These are phyloP conservation scores for Diaporthe sp. DNA, from an alignment of 2,329 filamentous ascomycete species.

Conservation along the genomic window DNA sequence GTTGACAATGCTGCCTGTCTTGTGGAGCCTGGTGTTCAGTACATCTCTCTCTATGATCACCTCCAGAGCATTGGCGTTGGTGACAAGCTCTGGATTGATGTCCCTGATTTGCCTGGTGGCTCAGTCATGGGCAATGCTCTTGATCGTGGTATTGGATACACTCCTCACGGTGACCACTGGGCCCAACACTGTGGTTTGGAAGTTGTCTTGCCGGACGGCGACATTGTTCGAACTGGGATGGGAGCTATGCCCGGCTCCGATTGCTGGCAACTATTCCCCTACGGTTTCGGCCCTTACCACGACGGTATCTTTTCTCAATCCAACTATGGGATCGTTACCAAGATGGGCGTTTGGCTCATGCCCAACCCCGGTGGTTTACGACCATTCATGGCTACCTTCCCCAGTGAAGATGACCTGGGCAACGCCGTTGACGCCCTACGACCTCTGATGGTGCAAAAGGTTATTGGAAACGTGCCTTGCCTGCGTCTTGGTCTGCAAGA, in stretches of 20 bases:
- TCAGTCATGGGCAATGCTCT: conserved; percentile 1
- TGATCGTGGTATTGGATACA: background rate
- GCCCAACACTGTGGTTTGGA: conserved; percentile 2
- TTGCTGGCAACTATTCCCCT: background rate
- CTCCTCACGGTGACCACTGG: background rate
- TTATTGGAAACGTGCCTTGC: background rate
- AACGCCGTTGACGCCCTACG: background rate
- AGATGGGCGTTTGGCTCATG: conserved; percentile 4
- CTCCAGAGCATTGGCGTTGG: background rate
- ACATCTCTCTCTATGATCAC: background rate
- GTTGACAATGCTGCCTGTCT: conserved; percentile 7
- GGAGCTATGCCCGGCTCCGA: background rate
- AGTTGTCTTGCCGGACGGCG: background rate
- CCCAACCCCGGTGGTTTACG: background rate
- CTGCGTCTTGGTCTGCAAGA: background rate
- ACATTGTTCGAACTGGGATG: background rate
- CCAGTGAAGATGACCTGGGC: background rate
- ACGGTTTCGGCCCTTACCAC: background rate
- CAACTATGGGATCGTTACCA: conserved; percentile 1
- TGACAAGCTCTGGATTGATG: background rate
- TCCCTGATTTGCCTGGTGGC: background rate
- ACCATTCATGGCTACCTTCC: background rate
- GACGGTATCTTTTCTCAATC: background rate
- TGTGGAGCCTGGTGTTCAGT: background rate
- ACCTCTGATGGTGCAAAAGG: background rate